These are phyloP conservation scores for Mediolabrus comicus DNA, from an alignment of 108 stramenopile genomes.

Conservation along the genomic window DNA sequence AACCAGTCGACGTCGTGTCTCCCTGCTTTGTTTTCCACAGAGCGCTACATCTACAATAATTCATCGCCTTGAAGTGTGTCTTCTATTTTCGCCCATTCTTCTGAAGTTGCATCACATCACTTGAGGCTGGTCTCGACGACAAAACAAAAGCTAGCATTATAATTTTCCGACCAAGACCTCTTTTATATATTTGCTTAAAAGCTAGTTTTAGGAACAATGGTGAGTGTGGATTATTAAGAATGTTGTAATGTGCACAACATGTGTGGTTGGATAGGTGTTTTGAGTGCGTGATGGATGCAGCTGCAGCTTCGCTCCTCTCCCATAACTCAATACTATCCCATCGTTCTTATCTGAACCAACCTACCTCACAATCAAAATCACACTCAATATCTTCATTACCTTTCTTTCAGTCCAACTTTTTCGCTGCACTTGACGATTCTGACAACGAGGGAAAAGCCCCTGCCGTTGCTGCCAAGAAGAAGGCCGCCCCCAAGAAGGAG, in stretches of 20 bases:
- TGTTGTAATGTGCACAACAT: not conserved
- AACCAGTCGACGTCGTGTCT: not conserved
- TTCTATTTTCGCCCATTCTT: not conserved
- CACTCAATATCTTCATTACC: not conserved
- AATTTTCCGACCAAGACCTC: not conserved
- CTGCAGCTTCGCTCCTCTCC: too few relatives aligned
- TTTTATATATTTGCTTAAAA: not conserved
- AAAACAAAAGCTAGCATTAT: slow-evolving; percentile 1
- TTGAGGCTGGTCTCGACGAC: slow-evolving; percentile 2
- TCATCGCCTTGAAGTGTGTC: not conserved
- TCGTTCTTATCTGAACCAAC: too few relatives aligned
- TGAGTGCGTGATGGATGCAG: not conserved
- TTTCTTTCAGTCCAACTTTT: slow-evolving; percentile 66
- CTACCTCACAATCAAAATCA: too few relatives aligned
- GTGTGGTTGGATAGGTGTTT: not conserved
- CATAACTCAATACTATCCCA: too few relatives aligned
- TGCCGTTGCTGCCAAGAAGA: slow-evolving; percentile 49
- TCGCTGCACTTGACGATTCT: slow-evolving; percentile 87
- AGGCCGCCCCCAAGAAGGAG: slow-evolving; percentile 46
- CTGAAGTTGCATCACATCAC: slow-evolving; percentile 1
- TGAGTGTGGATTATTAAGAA: not conserved
- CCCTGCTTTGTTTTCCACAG: not conserved
- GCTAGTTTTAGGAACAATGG: not conserved
- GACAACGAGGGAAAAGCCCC: slow-evolving; percentile 65
- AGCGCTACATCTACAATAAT: not conserved